Conservation (phyloP, 352 stramenopile species). For the Plasmopara halstedii region DNA sequence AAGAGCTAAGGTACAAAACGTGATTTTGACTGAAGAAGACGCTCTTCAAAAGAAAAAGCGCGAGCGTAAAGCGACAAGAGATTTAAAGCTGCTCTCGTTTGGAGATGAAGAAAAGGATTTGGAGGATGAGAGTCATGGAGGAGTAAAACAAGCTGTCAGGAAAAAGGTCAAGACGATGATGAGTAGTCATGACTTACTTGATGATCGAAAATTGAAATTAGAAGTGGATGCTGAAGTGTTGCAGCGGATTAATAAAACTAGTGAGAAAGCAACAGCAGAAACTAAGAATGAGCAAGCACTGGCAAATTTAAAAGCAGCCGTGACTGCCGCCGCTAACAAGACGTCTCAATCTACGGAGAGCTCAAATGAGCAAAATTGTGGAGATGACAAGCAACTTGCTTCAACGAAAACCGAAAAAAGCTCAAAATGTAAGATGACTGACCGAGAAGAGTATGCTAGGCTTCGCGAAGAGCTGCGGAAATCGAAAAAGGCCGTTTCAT, state of each 20-base stretch:
- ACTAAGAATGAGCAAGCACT: conserved; percentile 32
- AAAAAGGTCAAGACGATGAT: conserved; percentile 59
- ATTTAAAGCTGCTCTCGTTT: conserved; percentile 95
- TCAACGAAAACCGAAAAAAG: conserved; percentile 1
- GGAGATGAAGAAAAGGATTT: conserved; percentile 84
- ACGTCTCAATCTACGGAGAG: conserved; percentile 2
- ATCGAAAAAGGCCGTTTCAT: conserved; percentile 45
- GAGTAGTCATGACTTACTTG: conserved; percentile 65
- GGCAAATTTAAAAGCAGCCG: conserved; percentile 37
- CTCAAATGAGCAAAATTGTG: background rate
- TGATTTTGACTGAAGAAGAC: conserved; percentile 18
- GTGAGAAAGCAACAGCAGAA: conserved; percentile 3
- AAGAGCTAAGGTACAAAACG: conserved; percentile 26
- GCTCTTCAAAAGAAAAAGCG: conserved; percentile 62
- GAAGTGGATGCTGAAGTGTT: conserved; percentile 52
- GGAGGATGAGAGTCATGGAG: conserved; percentile 32
- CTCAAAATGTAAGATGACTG: conserved; percentile 15
- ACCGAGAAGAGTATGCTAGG: conserved; percentile 56
- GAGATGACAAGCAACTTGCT: background rate
- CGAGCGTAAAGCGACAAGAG: conserved; percentile 87
- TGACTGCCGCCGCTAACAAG: conserved; percentile 31
- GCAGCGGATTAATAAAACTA: conserved; percentile 40
- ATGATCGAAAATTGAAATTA: conserved; percentile 54
- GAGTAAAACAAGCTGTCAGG: conserved; percentile 32
- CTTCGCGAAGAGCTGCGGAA: conserved; percentile 61